phyloP scores from a whole-genome alignment of 192 early-diverging fungal genomes.

The Linnemannia schmuckeri region DNA sequence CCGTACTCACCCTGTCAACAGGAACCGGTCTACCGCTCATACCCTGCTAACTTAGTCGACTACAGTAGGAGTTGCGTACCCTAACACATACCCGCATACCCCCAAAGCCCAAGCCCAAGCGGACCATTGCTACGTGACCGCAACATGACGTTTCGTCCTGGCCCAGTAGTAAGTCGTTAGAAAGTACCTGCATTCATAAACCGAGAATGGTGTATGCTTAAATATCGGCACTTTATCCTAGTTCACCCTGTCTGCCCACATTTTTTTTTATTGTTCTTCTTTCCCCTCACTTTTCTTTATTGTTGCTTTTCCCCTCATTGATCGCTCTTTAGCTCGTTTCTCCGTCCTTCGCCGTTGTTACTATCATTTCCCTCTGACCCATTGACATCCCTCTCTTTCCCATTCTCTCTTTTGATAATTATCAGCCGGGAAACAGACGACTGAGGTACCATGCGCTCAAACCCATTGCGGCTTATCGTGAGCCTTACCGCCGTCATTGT shows the following conservation, averaged over 20 bases:
- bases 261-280: background rate
- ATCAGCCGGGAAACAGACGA: background rate
- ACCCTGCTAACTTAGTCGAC: no score
- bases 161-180: background rate
- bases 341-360: background rate
- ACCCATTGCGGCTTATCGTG: background rate
- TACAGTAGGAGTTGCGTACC: no score
- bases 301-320: background rate
- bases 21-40: background rate
- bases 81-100: background rate
- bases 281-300: background rate
- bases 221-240: background rate
- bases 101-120: background rate
- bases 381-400: background rate
- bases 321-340: background rate
- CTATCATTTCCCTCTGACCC: background rate
- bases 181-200: conserved; percentile 1
- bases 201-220: background rate
- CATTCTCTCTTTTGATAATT: background rate
- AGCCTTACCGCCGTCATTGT: background rate
- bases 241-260: background rate
- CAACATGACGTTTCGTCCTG: conserved; percentile 3
- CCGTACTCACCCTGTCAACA: background rate
- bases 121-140: background rate
- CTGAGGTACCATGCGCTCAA: background rate